Percentiles rank a stretch among this genome's conserved stretches.
phyloP scores from a whole-genome alignment of 2,329 filamentous ascomycete genomes.

The Delphinella strobiligena region DNA sequence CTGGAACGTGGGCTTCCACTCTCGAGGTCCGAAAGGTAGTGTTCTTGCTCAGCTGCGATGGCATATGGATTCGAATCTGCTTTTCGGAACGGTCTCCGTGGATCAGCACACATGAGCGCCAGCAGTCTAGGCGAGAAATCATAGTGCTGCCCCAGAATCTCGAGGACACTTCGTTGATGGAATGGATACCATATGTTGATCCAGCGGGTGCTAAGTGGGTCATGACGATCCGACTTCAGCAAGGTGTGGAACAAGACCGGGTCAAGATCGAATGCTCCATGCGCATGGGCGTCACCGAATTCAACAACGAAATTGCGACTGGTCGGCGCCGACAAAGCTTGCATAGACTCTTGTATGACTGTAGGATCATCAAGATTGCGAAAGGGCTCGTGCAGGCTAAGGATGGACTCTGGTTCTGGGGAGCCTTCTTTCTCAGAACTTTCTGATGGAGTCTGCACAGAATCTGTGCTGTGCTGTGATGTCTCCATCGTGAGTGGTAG shows the following conservation, averaged over 20 bases:
- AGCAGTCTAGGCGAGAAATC: slow-evolving; percentile 56
- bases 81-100: slow-evolving; percentile 15
- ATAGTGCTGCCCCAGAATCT: slow-evolving; percentile 49
- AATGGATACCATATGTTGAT: slow-evolving; percentile 65
- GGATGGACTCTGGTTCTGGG: background rate
- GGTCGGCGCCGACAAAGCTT: slow-evolving; percentile 26
- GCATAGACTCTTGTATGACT: slow-evolving; percentile 35
- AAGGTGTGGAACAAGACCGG: slow-evolving; percentile 30
- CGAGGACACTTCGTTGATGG: slow-evolving; percentile 44
- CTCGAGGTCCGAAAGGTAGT: background rate
- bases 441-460: background rate
- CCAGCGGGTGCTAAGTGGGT: slow-evolving; percentile 51
- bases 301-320: slow-evolving; percentile 54
- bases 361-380: slow-evolving; percentile 40
- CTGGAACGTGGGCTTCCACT: background rate
- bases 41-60: background rate
- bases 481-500: no score
- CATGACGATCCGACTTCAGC: slow-evolving; percentile 30
- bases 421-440: background rate
- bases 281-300: slow-evolving; percentile 45
- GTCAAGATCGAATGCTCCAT: slow-evolving; percentile 44
- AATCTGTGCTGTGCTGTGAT: no score
- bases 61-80: background rate
- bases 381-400: slow-evolving; percentile 23
- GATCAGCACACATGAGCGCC: slow-evolving; percentile 51